These are phyloP conservation scores for Microbotryum silenes-acaulis DNA, from an alignment of 1,284 basidiomycete genomes.

Conservation along the genomic window DNA sequence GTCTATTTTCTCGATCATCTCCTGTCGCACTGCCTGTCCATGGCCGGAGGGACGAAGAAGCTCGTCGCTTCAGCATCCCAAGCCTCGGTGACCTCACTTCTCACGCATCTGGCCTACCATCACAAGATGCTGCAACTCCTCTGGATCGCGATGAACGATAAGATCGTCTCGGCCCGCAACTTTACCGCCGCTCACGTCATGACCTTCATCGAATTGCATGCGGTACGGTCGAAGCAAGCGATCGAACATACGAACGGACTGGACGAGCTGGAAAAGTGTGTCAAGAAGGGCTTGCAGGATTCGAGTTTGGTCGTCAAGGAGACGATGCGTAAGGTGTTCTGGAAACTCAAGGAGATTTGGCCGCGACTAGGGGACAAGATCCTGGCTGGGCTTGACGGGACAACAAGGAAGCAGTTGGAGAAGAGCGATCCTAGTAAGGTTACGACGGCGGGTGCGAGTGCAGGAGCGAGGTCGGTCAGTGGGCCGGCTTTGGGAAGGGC, in stretches of 20 bases:
- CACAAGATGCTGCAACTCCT: conserved; percentile 65
- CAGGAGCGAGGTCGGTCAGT: conserved; percentile 35
- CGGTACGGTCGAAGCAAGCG: conserved; percentile 25
- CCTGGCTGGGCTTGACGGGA: conserved; percentile 60
- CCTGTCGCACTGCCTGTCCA: conserved; percentile 65
- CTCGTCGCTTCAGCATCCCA: conserved; percentile 83
- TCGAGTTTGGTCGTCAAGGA: conserved; percentile 72
- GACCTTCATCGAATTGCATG: conserved; percentile 39
- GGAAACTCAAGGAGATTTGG: conserved; percentile 73
- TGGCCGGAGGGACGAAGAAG: conserved; percentile 94
- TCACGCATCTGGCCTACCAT: conserved; percentile 62
- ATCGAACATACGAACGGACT: conserved; percentile 49
- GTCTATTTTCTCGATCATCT: conserved; percentile 63
- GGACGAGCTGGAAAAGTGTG: conserved; percentile 60
- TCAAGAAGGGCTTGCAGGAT: conserved; percentile 69
- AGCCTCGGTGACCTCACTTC: conserved; percentile 57
- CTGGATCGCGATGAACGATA: conserved; percentile 68
- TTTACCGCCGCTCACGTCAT: conserved; percentile 47
- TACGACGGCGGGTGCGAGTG: conserved; percentile 42
- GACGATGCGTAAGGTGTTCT: conserved; percentile 64
- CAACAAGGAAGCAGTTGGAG: conserved; percentile 73
- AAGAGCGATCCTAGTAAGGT: conserved; percentile 58
- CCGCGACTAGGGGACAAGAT: conserved; percentile 57
- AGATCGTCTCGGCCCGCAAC: conserved; percentile 69
- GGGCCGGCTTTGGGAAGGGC: neutral